These are phyloP conservation scores for Boeremia lycopersici DNA, from an alignment of 2,329 filamentous ascomycete species.

Conservation along the genomic window DNA sequence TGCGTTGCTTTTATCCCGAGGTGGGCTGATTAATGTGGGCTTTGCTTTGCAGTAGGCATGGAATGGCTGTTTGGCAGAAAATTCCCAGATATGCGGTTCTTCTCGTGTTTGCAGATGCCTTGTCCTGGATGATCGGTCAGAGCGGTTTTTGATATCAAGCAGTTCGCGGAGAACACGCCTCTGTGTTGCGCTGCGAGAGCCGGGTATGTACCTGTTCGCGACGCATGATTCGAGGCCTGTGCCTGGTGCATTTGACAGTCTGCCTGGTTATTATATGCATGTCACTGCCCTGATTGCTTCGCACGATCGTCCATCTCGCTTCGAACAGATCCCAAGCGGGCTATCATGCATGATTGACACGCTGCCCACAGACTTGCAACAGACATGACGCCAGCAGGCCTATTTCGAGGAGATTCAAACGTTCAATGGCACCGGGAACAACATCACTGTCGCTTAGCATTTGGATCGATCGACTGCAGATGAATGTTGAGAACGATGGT, in stretches of 20 bases:
- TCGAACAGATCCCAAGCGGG: not conserved
- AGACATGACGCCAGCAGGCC: not conserved
- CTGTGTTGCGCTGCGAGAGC: not conserved
- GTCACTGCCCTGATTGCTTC: not conserved
- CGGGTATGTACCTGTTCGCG: not conserved
- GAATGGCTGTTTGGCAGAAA: conserved; percentile 9
- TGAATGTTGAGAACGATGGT: not conserved
- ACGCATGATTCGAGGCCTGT: not conserved
- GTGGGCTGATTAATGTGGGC: not conserved
- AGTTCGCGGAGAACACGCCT: not conserved
- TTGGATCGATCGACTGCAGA: not conserved
- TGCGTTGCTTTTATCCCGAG: not conserved
- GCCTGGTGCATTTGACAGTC: not conserved
- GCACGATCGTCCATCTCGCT: not conserved
- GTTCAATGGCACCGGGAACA: not conserved
- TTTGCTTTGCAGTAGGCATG: conserved; percentile 1
- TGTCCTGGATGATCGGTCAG: conserved; percentile 5
- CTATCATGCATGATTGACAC: not conserved
- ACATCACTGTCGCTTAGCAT: not conserved
- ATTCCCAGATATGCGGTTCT: not conserved
- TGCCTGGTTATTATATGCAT: not conserved
- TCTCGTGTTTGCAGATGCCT: not conserved
- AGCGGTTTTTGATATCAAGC: not conserved
- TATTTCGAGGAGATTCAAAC: not conserved
- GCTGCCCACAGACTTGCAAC: not conserved